Evolutionary conservation across 139 green algal species (phyloP).

Genomic region (Gonium pectorale): DNA sequence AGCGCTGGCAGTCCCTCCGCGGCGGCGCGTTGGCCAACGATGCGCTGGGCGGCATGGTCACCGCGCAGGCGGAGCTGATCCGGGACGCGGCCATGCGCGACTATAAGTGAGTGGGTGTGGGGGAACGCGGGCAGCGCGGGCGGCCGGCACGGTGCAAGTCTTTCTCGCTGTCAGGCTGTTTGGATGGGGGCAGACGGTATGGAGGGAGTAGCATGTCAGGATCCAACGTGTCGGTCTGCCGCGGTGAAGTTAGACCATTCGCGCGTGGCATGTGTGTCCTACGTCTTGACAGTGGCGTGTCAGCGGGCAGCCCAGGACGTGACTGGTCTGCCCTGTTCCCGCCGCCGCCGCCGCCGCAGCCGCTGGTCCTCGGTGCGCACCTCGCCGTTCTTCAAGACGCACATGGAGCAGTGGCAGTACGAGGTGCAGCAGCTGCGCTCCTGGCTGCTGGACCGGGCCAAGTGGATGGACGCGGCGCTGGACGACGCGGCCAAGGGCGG

Average conservation of each 20-base stretch:
- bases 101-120: background rate
- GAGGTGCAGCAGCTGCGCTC: slow-evolving; percentile 38
- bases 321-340: too few species aligned
- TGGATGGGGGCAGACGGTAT: too few species aligned
- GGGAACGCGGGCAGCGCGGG: too few species aligned
- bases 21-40: background rate
- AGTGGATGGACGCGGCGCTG: slow-evolving; percentile 61
- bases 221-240: too few species aligned
- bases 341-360: background rate
- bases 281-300: too few species aligned
- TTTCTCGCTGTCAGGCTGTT: too few species aligned
- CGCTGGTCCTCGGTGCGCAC: background rate
- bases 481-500: slow-evolving; percentile 10
- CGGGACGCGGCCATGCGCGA: background rate
- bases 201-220: too few species aligned
- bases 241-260: too few species aligned
- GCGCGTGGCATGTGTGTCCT: too few species aligned
- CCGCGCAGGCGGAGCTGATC: background rate
- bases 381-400: background rate
- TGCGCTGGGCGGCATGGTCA: background rate
- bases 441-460: slow-evolving; percentile 50
- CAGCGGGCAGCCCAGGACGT: too few species aligned
- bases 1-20: slow-evolving; percentile 36
- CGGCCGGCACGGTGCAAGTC: too few species aligned
- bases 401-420: slow-evolving; percentile 29